Evolutionary conservation across 129 eudicot species (phyloP), one percentile per base, ranked within the genome.

Genomic region (Artemisia tridentata): DNA sequence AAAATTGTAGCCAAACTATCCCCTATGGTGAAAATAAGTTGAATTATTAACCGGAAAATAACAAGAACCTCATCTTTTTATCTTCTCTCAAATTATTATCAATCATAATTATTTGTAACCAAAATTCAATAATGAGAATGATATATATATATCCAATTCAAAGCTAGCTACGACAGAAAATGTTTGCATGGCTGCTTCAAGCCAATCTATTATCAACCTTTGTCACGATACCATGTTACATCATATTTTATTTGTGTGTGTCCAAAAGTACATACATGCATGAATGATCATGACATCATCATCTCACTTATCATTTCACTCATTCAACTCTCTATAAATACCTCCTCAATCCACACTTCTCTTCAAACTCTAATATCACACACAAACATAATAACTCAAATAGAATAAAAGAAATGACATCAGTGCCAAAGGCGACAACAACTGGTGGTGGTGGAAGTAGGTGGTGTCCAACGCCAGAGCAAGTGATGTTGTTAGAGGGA

Each of bases 391-490:
- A 75, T 13, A 56, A 65, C 56, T 38, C 55, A 11, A 7, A 62
- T 48, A 68, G n/a, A 18, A 23, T n/a, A 23, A 21, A 11, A 10
- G 17, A 65, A 46, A 63, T 69, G 67, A 45, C 72, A 18, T 76
- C 75, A 34, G 38, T 13, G 17, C 62, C 62, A 7, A 31, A 68
- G 53, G 31, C 69, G 34, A 64, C 57, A 64, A 61, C 64, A n/a
- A 76, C 70, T 8, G 67, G 66, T 17, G 65, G 79, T 15, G 60
- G 80, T 47, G 74, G 80, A 17, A 71, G 72, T 71, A 67, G 98
- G 83, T 92, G 98, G 98, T 76, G 91, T 58, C 98, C 98, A 49
- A 88, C 98, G 6, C 88, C 89, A 15, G 98, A 92, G 73, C 98
- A 92, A 48, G 70, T 92, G 19, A 86, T 84, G 91, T 64, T 88